A percentile compares a stretch with the other conserved stretches of the same genome.
These are phyloP conservation scores for Dendrobium nobile DNA, from an alignment of 106 monocot species.

Conservation along the genomic window DNA sequence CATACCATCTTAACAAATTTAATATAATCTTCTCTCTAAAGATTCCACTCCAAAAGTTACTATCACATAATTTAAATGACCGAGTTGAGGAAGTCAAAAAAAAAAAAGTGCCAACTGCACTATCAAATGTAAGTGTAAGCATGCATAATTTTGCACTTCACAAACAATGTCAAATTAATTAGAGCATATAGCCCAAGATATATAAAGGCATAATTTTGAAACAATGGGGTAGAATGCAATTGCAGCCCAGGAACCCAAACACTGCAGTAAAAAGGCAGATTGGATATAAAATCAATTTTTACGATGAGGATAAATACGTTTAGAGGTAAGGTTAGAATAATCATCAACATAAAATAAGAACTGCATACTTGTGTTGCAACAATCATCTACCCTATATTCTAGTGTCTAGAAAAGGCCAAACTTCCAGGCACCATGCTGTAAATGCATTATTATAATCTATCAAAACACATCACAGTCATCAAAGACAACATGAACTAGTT, in stretches of 20 bases:
- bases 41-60: not conserved
- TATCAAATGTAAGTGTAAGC: not conserved
- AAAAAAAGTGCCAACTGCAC: too few relatives aligned
- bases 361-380: not conserved
- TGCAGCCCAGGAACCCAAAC: not conserved
- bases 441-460: not conserved
- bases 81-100: too few relatives aligned
- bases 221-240: too few relatives aligned
- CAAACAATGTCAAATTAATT: not conserved
- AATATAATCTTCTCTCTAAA: not conserved
- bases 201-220: not conserved
- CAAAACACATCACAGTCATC: not conserved
- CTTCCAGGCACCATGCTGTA: not conserved
- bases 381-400: not conserved
- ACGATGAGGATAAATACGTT: not conserved
- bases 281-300: not conserved
- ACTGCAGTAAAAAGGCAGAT: not conserved
- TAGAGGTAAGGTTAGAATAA: not conserved
- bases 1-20: not conserved
- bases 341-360: not conserved
- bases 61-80: not conserved
- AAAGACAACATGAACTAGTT: slow-evolving; percentile 6
- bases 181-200: not conserved
- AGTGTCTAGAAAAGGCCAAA: not conserved
- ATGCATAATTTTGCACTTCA: not conserved